phyloP scores from a whole-genome alignment of 441 rosid species.

The Pelargonium australe region DNA sequence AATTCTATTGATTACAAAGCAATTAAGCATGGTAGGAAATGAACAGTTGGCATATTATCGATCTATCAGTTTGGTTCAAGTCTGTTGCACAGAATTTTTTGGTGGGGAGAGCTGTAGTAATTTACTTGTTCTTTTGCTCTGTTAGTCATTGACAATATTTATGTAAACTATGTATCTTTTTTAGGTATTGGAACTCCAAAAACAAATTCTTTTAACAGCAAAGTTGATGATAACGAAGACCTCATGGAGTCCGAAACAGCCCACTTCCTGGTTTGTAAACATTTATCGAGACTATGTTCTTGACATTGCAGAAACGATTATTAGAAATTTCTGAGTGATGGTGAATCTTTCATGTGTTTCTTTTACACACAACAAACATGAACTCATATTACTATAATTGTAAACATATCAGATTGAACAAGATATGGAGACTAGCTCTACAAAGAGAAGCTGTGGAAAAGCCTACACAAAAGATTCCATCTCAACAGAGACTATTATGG shows the following conservation, averaged over 20 bases:
- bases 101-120: no score
- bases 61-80: no score
- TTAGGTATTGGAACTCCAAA: constrained; percentile 60
- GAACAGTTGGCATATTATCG: no score
- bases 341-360: constrained; percentile 3
- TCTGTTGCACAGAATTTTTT: no score
- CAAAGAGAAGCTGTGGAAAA: no score
- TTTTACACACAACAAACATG: background rate
- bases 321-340: background rate
- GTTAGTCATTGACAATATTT: no score
- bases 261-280: constrained; percentile 32
- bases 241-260: constrained; percentile 36
- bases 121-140: no score
- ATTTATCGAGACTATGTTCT: background rate
- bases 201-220: constrained; percentile 46
- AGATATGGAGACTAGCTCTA: background rate
- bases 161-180: constrained; percentile 6
- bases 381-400: constrained; percentile 9
- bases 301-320: background rate
- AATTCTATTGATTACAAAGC: no score
- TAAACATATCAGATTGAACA: constrained; percentile 28
- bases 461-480: constrained; percentile 17
- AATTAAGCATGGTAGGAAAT: no score
- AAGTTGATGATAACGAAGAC: constrained; percentile 32
- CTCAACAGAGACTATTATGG: constrained; percentile 22